These are phyloP conservation scores for Fusarium nematophilum DNA, from an alignment of 2,329 filamentous ascomycete genomes.

Conservation along the genomic window DNA sequence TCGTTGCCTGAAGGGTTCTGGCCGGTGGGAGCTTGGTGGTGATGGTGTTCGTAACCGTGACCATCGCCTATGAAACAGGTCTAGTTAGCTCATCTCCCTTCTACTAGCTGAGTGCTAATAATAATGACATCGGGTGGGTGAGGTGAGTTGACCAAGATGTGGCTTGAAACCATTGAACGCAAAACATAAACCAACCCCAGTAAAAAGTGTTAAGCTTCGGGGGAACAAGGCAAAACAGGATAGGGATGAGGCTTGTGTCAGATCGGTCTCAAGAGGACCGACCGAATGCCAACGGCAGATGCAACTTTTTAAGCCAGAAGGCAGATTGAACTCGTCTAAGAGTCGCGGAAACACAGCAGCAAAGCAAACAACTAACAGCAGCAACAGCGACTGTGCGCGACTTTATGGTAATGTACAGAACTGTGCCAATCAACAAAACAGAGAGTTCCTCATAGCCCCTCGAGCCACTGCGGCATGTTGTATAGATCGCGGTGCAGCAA, in stretches of 20 bases:
- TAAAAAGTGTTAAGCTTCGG: slow-evolving; percentile 23
- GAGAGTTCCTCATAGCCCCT: slow-evolving; percentile 54
- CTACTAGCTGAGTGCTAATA: slow-evolving; percentile 24
- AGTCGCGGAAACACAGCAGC: slow-evolving; percentile 48
- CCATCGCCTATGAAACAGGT: slow-evolving; percentile 64
- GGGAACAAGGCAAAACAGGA: slow-evolving; percentile 33
- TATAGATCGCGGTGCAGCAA: slow-evolving; percentile 41
- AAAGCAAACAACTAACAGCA: slow-evolving; percentile 50
- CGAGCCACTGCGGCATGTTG: slow-evolving; percentile 48
- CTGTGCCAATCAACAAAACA: slow-evolving; percentile 51
- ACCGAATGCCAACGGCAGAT: slow-evolving; percentile 41
- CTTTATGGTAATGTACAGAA: slow-evolving; percentile 68
- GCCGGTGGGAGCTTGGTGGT: slow-evolving; percentile 70
- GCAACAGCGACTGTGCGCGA: slow-evolving; percentile 57
- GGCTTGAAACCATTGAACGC: slow-evolving; percentile 15
- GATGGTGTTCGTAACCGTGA: slow-evolving; percentile 73
- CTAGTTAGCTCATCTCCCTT: slow-evolving; percentile 43
- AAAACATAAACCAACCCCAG: slow-evolving; percentile 29
- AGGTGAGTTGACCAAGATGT: slow-evolving; percentile 13
- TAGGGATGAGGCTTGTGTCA: slow-evolving; percentile 24
- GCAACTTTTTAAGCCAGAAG: slow-evolving; percentile 48
- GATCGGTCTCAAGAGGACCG: slow-evolving; percentile 27
- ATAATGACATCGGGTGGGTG: slow-evolving; percentile 3
- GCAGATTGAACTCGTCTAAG: slow-evolving; percentile 53
- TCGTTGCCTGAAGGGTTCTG: slow-evolving; percentile 61